A percentile compares a stretch with the other conserved stretches of the same genome.
Conservation (phyloP, 768 basidiomycete species). For the Tephrocybe sp. region DNA sequence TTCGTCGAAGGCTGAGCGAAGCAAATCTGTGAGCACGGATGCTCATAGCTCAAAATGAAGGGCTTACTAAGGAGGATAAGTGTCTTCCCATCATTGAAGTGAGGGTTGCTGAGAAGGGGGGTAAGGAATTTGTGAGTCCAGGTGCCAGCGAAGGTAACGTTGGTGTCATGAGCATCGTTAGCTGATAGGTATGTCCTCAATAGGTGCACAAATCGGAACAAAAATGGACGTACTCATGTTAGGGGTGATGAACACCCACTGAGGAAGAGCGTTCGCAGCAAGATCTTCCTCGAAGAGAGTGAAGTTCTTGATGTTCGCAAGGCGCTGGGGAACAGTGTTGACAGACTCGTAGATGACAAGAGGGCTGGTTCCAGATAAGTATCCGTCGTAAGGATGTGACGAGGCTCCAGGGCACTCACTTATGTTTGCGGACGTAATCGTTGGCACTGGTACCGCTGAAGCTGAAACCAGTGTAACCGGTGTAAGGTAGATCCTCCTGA, state of each 20-base stretch:
- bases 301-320: slow-evolving; percentile 50
- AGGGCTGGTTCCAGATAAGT: slow-evolving; percentile 24
- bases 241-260: slow-evolving; percentile 62
- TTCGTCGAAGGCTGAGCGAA: slow-evolving; percentile 50
- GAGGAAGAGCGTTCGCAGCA: slow-evolving; percentile 45
- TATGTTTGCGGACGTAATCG: slow-evolving; percentile 30
- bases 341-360: slow-evolving; percentile 50
- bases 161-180: slow-evolving; percentile 63
- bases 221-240: slow-evolving; percentile 35
- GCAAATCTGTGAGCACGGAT: too few relatives aligned
- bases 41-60: slow-evolving; percentile 30
- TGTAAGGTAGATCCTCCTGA: slow-evolving; percentile 54
- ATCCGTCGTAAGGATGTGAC: background rate
- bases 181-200: slow-evolving; percentile 16
- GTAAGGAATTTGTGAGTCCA: slow-evolving; percentile 51
- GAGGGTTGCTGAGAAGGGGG: slow-evolving; percentile 44
- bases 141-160: slow-evolving; percentile 38
- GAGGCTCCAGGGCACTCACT: slow-evolving; percentile 17
- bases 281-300: slow-evolving; percentile 60
- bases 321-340: slow-evolving; percentile 36
- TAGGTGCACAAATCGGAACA: background rate
- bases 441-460: slow-evolving; percentile 22
- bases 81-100: slow-evolving; percentile 54
- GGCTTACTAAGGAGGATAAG: slow-evolving; percentile 54
- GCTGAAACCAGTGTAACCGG: slow-evolving; percentile 43